Evolutionary conservation across 2,329 filamentous ascomycete genomes (phyloP), one percentile per base, ranked within the genome.

Genomic region (Ilyonectria sp.): DNA sequence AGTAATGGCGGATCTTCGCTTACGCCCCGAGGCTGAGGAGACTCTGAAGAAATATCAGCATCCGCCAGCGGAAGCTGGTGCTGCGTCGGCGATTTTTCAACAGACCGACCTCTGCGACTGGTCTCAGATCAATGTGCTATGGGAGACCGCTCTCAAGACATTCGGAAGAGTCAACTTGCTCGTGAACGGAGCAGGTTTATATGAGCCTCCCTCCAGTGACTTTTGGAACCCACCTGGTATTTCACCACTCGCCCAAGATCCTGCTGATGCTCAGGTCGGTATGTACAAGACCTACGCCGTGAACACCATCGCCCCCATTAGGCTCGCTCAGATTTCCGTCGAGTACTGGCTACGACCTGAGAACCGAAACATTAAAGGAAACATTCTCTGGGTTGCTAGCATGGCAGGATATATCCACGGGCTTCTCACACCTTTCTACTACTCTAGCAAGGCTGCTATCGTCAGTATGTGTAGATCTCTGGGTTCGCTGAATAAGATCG

Each of bases 401-500:
- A 60, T 60, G 57, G 57, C 57, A 8, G 57, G 57, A 3, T 60
- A 60, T 15, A 60, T 60, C 23, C 57, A 60, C 19, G 57, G 57
- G 4, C 57, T 60, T 23, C 35, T 60, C 3, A 60, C 57, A 2
- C 35, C 61, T 1, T 5, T 71, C 1, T 71, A 71, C 37, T 71
- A 67, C 46, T 63, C 60, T 2, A 71, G 69, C 29, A 72, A 72
- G 26, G 70, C 66, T 1, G 69, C 69, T 1, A 19, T 71, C 1
- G 57, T 71, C 1, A 71, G 69, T 21, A 55, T 71, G n/a, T 67
- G 63, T 1, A 71, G 63, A 37, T 69, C 66, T 0, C n/a, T 71
- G 10, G 54, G 44, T 21, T 57, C 58, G 4, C 23, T 69, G 1
- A 63, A 56, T 11, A 55, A 17, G 6, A 46, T 47, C 2, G 50